These are phyloP conservation scores for Penicillium sp. DNA, from an alignment of 2,329 filamentous ascomycete genomes.

Conservation along the genomic window DNA sequence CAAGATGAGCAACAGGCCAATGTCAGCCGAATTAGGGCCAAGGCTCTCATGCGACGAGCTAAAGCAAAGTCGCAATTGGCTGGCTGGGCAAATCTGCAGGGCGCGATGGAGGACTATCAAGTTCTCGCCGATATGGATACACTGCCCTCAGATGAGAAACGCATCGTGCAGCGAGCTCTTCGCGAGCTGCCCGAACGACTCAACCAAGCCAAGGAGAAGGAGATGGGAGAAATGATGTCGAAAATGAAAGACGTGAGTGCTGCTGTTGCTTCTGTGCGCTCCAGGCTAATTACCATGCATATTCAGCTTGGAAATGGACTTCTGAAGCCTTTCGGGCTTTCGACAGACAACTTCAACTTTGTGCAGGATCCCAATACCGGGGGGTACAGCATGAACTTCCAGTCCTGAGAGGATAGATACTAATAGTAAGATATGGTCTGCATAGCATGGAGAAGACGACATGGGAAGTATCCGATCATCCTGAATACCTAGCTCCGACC, in stretches of 20 bases:
- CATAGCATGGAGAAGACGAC: no score
- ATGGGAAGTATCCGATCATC: no score
- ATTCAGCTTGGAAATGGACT: conserved; percentile 81
- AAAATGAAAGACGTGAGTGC: conserved; percentile 78
- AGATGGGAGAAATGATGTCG: conserved; percentile 97
- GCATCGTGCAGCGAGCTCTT: conserved; percentile 70
- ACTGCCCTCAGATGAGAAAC: conserved; percentile 68
- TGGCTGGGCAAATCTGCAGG: conserved; percentile 79
- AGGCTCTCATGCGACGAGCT: conserved; percentile 79
- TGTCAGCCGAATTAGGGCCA: conserved; percentile 76
- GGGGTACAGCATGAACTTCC: conserved; percentile 92
- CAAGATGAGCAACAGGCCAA: conserved; percentile 61
- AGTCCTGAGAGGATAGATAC: conserved; percentile 31
- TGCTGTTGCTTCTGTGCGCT: neutral
- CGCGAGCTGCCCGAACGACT: conserved; percentile 67
- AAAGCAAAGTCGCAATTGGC: conserved; percentile 71
- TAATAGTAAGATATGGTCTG: no score
- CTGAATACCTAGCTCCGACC: no score
- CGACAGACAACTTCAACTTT: conserved; percentile 94
- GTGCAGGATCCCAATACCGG: conserved; percentile 86
- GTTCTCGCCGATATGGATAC: conserved; percentile 62
- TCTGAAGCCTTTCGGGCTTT: conserved; percentile 89
- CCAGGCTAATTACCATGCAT: conserved; percentile 11
- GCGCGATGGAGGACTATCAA: conserved; percentile 81
- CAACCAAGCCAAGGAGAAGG: conserved; percentile 79